Conservation (phyloP, 2,329 filamentous ascomycete species). For the Neopestalotiopsis rosae region DNA sequence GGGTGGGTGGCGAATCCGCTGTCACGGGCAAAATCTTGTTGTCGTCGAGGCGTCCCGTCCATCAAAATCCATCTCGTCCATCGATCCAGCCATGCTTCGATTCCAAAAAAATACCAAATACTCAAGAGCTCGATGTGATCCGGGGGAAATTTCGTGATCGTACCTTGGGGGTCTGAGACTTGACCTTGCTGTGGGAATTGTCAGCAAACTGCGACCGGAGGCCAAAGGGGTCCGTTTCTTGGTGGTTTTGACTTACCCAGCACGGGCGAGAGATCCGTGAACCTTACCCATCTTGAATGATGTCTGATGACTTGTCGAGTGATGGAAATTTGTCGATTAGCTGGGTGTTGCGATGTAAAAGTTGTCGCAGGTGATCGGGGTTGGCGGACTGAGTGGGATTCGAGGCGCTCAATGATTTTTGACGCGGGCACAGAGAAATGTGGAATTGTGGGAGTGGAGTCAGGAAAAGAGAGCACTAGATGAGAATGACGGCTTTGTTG, state of each 20-base stretch:
- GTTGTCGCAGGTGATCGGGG: constrained; percentile 5
- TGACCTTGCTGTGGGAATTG: constrained; percentile 77
- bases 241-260: constrained; percentile 48
- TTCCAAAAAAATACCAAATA: constrained; percentile 1
- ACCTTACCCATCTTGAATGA: constrained; percentile 42
- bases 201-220: constrained; percentile 14
- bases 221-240: constrained; percentile 10
- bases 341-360: constrained; percentile 12
- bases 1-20: constrained; percentile 5
- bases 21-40: neutral
- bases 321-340: constrained; percentile 21
- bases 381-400: constrained; percentile 9
- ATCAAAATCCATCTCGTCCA: neutral
- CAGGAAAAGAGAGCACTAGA: neutral
- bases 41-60: neutral
- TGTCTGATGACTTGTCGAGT: constrained; percentile 28
- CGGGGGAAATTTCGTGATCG: constrained; percentile 39
- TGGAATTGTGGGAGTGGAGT: constrained; percentile 15
- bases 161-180: constrained; percentile 94
- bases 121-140: constrained; percentile 12
- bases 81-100: neutral
- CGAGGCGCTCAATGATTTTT: constrained; percentile 9
- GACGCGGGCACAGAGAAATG: constrained; percentile 8
- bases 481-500: neutral
- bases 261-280: constrained; percentile 80